These are phyloP conservation scores for Cyberlindnera galapagoensis DNA, from an alignment of 805 yeast genomes.

Conservation along the genomic window DNA sequence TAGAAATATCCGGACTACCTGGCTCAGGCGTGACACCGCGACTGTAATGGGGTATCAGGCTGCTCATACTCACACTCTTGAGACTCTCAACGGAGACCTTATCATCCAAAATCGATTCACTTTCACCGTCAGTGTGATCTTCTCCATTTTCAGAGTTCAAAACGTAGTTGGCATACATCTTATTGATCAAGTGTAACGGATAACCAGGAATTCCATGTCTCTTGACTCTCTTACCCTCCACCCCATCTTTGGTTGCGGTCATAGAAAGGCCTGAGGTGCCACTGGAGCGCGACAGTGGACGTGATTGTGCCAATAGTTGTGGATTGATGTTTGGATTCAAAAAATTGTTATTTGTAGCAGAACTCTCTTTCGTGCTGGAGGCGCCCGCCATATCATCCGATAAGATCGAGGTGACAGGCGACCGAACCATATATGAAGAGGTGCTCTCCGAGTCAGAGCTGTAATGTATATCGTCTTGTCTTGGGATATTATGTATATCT, in stretches of 20 bases:
- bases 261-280: constrained; percentile 64
- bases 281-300: constrained; percentile 56
- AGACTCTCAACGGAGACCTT: constrained; percentile 16
- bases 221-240: constrained; percentile 55
- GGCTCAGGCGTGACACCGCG: constrained; percentile 8
- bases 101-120: constrained; percentile 7
- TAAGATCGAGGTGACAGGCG: constrained; percentile 7
- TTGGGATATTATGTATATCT: constrained; percentile 4
- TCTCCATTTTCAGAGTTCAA: constrained; percentile 4
- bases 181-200: constrained; percentile 30
- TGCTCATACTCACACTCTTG: constrained; percentile 21
- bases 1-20: too few relatives aligned
- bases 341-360: not conserved
- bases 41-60: constrained; percentile 25
- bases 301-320: constrained; percentile 29
- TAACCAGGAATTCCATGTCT: constrained; percentile 36
- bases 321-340: not conserved
- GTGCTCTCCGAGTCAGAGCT: constrained; percentile 11
- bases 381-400: constrained; percentile 9
- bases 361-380: constrained; percentile 5
- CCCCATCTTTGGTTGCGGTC: constrained; percentile 69
- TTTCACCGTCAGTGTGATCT: constrained; percentile 6
- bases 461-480: not conserved
- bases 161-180: constrained; percentile 26
- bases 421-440: constrained; percentile 6